A percentile compares a stretch with the other conserved stretches of the same genome.
phyloP scores from a whole-genome alignment of 805 yeast genomes.

The Teunomyces lycoperdinae region DNA sequence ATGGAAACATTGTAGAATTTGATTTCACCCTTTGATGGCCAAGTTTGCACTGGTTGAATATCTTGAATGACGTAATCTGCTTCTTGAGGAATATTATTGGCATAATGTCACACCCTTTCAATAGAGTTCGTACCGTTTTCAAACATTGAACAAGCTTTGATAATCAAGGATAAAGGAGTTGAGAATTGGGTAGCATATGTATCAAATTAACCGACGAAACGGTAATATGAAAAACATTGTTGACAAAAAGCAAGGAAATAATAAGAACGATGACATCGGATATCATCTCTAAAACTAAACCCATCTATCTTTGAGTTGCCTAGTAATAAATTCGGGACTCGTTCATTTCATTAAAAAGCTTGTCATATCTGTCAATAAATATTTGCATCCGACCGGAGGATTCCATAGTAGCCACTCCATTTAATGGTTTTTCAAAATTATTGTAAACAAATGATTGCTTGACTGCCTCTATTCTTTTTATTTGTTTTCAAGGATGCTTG shows the following conservation, averaged over 20 bases:
- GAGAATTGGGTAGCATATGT: conserved; percentile 56
- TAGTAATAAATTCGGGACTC: conserved; percentile 61
- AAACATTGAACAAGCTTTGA: conserved; percentile 63
- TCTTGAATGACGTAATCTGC: conserved; percentile 52
- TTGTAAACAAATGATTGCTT: conserved; percentile 68
- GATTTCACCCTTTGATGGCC: conserved; percentile 42
- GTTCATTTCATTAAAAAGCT: conserved; percentile 56
- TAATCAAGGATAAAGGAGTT: conserved; percentile 54
- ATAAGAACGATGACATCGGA: conserved; percentile 52
- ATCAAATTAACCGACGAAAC: conserved; percentile 67
- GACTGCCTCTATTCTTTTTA: conserved; percentile 71
- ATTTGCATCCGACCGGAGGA: conserved; percentile 52
- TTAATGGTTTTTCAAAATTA: conserved; percentile 66
- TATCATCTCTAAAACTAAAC: conserved; percentile 54
- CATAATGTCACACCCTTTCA: conserved; percentile 68
- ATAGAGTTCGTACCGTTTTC: conserved; percentile 78
- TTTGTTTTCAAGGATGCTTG: conserved; percentile 71
- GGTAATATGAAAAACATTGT: conserved; percentile 51
- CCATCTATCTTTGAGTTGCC: conserved; percentile 72
- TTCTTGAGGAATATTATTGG: conserved; percentile 61
- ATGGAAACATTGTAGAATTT: conserved; percentile 20
- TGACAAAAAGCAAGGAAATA: conserved; percentile 56
- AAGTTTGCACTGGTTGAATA: conserved; percentile 40
- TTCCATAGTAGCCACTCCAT: conserved; percentile 69
- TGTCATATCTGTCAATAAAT: conserved; percentile 47